Evolutionary conservation across 768 basidiomycete genomes (phyloP), one percentile per base, ranked within the genome.

Genomic region (Termitomyces sp.): DNA sequence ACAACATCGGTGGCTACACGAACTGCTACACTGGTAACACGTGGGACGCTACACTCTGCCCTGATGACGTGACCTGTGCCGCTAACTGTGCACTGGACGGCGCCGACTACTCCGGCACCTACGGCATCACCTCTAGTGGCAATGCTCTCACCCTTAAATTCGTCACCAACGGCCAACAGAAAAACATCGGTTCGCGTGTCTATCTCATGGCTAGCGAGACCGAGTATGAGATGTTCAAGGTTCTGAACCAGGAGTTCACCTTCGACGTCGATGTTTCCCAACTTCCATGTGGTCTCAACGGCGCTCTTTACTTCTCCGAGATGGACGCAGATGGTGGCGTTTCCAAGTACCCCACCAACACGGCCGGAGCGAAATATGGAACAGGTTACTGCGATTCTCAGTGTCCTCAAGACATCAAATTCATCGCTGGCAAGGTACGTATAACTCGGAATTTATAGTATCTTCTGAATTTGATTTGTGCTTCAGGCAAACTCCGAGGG

Each of bases 301-400:
- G 52, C 8, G 52, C 52, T 3, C 52, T 52, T 40, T 52, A 52
- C 52, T 52, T 52, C 52, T 40, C 38, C 79, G 76, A 80, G 69
- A 85, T 85, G 83, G 82, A 79, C 63, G 75, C 75, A 14, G 82
- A 84, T 62, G 83, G 83, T 70, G 83, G 83, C 43, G 65, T 68
- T 50, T 58, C 73, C 56, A 69, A 74, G 63, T 80, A 69, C 71
- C 64, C 80, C 32, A 71, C 62, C 63, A 85, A 86, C 77, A 79
- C 80, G 73, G 82, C 83, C n/a, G 75, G 76, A 26, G 71, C 75
- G 50, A 70, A 80, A 67, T 85, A 79, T 70, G 82, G 83, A 47
- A 83, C 82, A 20, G 84, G 84, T 13, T 85, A 85, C 71, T 84
- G 84, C 68, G 84, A 85, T 67, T 77, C 83, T 18, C 83, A 85